Evolutionary conservation across 352 stramenopile species (phyloP).

Genomic region (Globisporangium paddicum): DNA sequence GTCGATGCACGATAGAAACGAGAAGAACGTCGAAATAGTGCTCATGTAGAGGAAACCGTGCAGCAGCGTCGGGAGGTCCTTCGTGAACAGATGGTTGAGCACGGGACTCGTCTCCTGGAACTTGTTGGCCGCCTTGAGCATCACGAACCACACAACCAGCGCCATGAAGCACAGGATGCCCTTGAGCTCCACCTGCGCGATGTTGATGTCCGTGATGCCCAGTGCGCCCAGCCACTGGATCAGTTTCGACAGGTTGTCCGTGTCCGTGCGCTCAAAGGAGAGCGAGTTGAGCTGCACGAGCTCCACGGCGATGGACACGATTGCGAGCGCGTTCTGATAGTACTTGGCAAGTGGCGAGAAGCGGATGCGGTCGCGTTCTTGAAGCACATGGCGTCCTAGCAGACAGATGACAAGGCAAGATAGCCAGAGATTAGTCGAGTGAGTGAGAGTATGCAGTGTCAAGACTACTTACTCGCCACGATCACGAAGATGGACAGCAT

Average conservation of each 20-base stretch:
- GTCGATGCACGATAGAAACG: slow-evolving; percentile 44
- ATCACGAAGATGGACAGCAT: slow-evolving; percentile 35
- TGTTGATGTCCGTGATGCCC: slow-evolving; percentile 27
- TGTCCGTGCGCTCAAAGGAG: slow-evolving; percentile 39
- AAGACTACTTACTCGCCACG: slow-evolving; percentile 16
- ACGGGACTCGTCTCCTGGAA: slow-evolving; percentile 52
- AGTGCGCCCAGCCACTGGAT: slow-evolving; percentile 38
- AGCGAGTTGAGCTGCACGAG: slow-evolving; percentile 62
- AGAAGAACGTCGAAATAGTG: slow-evolving; percentile 57
- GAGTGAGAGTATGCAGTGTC: background rate
- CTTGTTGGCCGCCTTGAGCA: slow-evolving; percentile 68
- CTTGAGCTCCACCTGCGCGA: slow-evolving; percentile 36
- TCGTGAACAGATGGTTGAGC: slow-evolving; percentile 49
- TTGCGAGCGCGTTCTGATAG: slow-evolving; percentile 42
- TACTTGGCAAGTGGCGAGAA: slow-evolving; percentile 38
- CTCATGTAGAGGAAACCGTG: slow-evolving; percentile 57
- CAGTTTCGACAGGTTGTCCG: slow-evolving; percentile 37
- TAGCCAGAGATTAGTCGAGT: background rate
- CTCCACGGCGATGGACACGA: slow-evolving; percentile 38
- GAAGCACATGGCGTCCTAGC: slow-evolving; percentile 45
- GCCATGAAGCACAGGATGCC: slow-evolving; percentile 20
- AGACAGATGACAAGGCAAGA: background rate
- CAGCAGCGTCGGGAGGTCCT: slow-evolving; percentile 44
- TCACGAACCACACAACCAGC: slow-evolving; percentile 37
- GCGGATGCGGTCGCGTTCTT: slow-evolving; percentile 46